These are phyloP conservation scores for Sporothrix humicola DNA, from an alignment of 2,329 filamentous ascomycete species.

Conservation along the genomic window DNA sequence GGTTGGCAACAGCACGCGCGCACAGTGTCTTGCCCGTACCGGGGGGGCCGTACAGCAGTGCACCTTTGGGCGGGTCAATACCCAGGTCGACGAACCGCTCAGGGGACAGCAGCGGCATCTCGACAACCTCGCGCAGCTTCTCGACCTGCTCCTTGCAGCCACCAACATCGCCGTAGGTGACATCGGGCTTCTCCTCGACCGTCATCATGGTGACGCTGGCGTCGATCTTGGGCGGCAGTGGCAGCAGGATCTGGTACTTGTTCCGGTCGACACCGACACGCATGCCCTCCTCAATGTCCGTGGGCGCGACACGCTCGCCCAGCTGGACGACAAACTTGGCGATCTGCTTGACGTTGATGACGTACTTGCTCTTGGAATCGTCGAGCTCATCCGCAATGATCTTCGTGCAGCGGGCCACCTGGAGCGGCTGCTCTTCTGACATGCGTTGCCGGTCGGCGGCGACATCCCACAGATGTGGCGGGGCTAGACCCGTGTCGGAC, in stretches of 20 bases:
- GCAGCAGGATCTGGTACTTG: slow-evolving; percentile 98
- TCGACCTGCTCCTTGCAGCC: slow-evolving; percentile 99
- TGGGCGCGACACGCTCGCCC: slow-evolving; percentile 93
- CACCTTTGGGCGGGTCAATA: slow-evolving; percentile 97
- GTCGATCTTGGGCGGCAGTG: slow-evolving; percentile 96
- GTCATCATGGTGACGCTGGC: slow-evolving; percentile 99
- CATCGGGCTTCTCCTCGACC: slow-evolving; percentile 98
- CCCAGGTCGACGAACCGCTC: slow-evolving; percentile 98
- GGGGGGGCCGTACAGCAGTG: slow-evolving; percentile 92
- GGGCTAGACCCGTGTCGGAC: slow-evolving; percentile 97
- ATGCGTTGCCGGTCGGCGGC: slow-evolving; percentile 97
- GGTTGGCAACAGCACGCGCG: slow-evolving; percentile 93
- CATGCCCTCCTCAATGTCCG: slow-evolving; percentile 99
- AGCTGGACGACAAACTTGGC: slow-evolving; percentile 99
- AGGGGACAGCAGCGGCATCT: slow-evolving; percentile 95
- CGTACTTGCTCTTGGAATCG: slow-evolving; percentile 98
- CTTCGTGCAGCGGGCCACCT: slow-evolving; percentile 98
- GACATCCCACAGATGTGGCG: slow-evolving; percentile 98
- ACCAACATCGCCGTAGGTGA: slow-evolving; percentile 98
- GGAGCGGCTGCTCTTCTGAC: slow-evolving; percentile 96
- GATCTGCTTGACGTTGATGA: slow-evolving; percentile 99
- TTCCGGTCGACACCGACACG: slow-evolving; percentile 96
- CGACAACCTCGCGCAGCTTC: slow-evolving; percentile 97
- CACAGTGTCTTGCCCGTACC: slow-evolving; percentile 99
- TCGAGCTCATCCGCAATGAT: slow-evolving; percentile 98